phyloP scores from a whole-genome alignment of 345 rosid species.

The Gossypium thurberi region DNA sequence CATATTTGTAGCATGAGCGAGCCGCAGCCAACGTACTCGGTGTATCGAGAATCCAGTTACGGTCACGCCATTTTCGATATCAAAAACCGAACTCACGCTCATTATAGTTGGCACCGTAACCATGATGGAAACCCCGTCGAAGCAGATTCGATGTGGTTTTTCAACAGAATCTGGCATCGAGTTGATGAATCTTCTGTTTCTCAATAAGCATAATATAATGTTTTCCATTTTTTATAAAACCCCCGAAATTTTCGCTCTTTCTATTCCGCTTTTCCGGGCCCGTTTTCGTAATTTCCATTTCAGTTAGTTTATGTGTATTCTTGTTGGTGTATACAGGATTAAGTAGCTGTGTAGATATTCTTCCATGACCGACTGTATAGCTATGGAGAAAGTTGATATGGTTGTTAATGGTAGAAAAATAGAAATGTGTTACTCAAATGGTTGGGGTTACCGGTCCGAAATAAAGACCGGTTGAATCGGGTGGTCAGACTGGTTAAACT shows the following conservation, averaged over 20 bases:
- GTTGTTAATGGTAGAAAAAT: neutral
- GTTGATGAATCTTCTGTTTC: conserved; percentile 44
- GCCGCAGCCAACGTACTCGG: conserved; percentile 87
- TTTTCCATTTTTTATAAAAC: neutral
- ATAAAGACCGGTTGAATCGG: too few relatives aligned
- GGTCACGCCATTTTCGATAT: conserved; percentile 83
- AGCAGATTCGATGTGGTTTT: conserved; percentile 85
- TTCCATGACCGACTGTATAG: neutral
- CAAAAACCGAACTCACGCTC: conserved; percentile 79
- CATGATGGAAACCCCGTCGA: conserved; percentile 78
- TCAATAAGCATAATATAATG: neutral
- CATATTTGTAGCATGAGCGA: conserved; percentile 58
- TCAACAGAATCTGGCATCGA: conserved; percentile 60
- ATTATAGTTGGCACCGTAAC: conserved; percentile 78
- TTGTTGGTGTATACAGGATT: neutral
- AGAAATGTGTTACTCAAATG: neutral
- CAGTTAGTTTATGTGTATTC: neutral
- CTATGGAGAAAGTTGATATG: neutral
- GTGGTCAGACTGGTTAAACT: too few relatives aligned
- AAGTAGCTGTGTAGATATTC: neutral
- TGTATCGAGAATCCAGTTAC: conserved; percentile 82
- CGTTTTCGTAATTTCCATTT: neutral
- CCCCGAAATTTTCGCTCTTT: neutral
- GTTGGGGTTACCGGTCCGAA: too few relatives aligned
- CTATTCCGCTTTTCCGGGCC: neutral